phyloP scores from a whole-genome alignment of 306 rosid species.

The Arachis hypogaea region DNA sequence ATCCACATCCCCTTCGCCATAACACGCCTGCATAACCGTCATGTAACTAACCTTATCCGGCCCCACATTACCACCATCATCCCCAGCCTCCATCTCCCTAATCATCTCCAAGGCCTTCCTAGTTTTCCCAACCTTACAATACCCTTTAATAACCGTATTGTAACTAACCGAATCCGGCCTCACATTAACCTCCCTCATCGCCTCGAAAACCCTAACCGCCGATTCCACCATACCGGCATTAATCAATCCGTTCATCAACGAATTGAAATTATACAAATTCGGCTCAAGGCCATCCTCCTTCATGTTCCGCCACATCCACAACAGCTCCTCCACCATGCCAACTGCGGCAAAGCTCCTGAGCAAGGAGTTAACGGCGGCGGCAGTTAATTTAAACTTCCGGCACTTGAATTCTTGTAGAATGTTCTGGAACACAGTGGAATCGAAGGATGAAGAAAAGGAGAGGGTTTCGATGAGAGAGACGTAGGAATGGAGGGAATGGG shows the following conservation, averaged over 20 bases:
- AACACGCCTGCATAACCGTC: constrained; percentile 77
- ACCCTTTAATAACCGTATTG: constrained; percentile 83
- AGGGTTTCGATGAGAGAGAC: constrained; percentile 53
- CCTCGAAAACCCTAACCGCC: constrained; percentile 70
- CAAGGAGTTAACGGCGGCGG: constrained; percentile 59
- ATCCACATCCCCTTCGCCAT: constrained; percentile 63
- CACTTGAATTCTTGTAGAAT: constrained; percentile 45
- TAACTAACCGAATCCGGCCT: constrained; percentile 71
- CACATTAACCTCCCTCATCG: constrained; percentile 59
- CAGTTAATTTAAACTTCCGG: constrained; percentile 51
- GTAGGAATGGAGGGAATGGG: constrained; percentile 69
- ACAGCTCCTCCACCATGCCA: constrained; percentile 74
- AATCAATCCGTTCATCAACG: constrained; percentile 75
- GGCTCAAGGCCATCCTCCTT: constrained; percentile 68
- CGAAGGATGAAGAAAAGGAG: not conserved
- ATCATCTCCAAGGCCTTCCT: constrained; percentile 60
- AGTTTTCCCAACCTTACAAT: constrained; percentile 65
- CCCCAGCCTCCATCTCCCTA: constrained; percentile 59
- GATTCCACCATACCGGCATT: constrained; percentile 64
- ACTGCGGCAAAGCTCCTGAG: constrained; percentile 60
- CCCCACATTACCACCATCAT: constrained; percentile 31
- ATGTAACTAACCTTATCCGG: constrained; percentile 81
- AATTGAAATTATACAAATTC: constrained; percentile 57
- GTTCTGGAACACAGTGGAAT: not conserved
- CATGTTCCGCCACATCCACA: constrained; percentile 87